Base-by-base conservation (phyloP, 2,329 filamentous ascomycete genomes). In the Geosmithia morbida region DNA sequence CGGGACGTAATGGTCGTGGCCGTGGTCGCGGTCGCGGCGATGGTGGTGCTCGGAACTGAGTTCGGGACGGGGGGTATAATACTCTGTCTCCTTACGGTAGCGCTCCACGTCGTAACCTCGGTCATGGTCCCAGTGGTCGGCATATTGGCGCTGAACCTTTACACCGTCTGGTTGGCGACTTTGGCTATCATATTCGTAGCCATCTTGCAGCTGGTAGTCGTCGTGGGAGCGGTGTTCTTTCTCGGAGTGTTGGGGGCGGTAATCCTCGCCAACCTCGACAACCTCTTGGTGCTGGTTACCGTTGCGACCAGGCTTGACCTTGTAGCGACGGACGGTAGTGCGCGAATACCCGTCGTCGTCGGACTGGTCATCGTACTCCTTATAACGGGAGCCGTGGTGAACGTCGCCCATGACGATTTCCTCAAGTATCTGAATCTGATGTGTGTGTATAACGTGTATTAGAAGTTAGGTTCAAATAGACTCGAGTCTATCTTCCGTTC, bases 51-150 rank as follows among this genome's bases (percentile, higher is more conserved):
- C 33, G 11, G 67, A 68, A 10, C 68, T 61, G 13, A 72, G 71
- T 19, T 74, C 66, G 22, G 68, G 65, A 2, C 71, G 70, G 43
- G 71, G 65, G 22, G 22, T 26, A 55, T 74, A 82, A 58, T 79
- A 81, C 53, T 82, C 78, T 2, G 75, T 77, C 57, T 82, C 77
- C 58, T 72, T 74, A 55, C 72, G 72, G 56, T 77, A 79, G 56
- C 69, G 70, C 57, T 81, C 77, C 41, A 79, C 56, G 17, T 80
- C 73, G 48, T 66, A 67, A 43, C 67, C 66, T 19, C 58, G 58
- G 17, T 59, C 54, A 20, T 73, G 70, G 43, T 72, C 70, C 26
- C 67, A 61, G 44, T 67, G 68, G 52, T 76, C 72, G 48, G 76
- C 65, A 16, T 66, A 65, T 46, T 71, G 71, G 54, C 72, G 72